Conservation (phyloP, 441 rosid genomes). For the Brassica balearica region DNA sequence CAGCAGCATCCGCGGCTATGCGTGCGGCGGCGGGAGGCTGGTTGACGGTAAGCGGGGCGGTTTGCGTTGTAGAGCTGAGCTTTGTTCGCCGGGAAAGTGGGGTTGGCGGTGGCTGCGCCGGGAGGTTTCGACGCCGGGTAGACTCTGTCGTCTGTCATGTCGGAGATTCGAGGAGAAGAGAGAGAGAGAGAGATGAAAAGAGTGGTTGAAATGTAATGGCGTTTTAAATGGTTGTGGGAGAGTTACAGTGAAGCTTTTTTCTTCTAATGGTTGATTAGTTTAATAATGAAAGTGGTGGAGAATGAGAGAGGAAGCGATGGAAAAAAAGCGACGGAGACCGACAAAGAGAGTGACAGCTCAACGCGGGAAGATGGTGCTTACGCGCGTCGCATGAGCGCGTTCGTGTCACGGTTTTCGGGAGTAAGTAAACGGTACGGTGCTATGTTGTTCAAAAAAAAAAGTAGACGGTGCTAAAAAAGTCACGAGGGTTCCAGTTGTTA, state of each 20-base stretch:
- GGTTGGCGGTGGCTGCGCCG: slow-evolving; percentile 43
- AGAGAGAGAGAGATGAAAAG: slow-evolving; percentile 19
- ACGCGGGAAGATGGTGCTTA: slow-evolving; percentile 34
- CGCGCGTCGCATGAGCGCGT: slow-evolving; percentile 40
- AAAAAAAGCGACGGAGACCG: slow-evolving; percentile 29
- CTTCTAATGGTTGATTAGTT: slow-evolving; percentile 19
- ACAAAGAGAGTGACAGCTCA: slow-evolving; percentile 45
- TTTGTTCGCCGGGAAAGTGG: slow-evolving; percentile 71
- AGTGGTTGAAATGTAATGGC: not conserved
- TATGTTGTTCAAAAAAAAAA: too few relatives aligned
- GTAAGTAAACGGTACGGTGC: slow-evolving; percentile 7
- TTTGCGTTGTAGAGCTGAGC: slow-evolving; percentile 72
- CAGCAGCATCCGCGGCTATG: slow-evolving; percentile 69
- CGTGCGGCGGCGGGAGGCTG: slow-evolving; percentile 55
- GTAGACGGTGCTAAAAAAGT: not conserved
- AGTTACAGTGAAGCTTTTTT: slow-evolving; percentile 32
- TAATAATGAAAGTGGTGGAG: slow-evolving; percentile 17
- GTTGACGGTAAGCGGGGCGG: slow-evolving; percentile 81
- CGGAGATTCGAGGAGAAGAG: slow-evolving; percentile 23
- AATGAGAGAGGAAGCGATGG: slow-evolving; percentile 34
- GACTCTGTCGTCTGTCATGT: slow-evolving; percentile 66
- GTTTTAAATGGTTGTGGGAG: not conserved
- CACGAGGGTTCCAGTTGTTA: slow-evolving; percentile 29
- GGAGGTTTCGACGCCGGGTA: slow-evolving; percentile 65
- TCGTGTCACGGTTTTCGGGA: not conserved